A percentile compares a stretch with the other conserved stretches of the same genome.
These are phyloP conservation scores for Ceratocystis huliohia DNA, from an alignment of 2,329 filamentous ascomycete species.

Conservation along the genomic window DNA sequence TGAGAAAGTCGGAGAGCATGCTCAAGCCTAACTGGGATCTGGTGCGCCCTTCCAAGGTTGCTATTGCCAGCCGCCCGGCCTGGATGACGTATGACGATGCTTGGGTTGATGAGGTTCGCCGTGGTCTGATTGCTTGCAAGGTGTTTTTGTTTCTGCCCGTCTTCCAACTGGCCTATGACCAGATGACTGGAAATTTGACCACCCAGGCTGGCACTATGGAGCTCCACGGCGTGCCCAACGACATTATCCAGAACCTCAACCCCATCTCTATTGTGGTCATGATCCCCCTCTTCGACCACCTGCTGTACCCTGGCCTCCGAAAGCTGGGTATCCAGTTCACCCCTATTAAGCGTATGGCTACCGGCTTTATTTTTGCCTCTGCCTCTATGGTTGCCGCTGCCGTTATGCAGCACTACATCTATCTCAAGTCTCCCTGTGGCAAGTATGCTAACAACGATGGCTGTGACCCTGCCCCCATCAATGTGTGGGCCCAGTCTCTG, in stretches of 20 bases:
- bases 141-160: conserved; percentile 59
- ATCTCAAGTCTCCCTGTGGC: conserved; percentile 50
- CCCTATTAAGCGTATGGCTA: conserved; percentile 62
- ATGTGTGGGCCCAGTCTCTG: conserved; percentile 47
- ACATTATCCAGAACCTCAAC: conserved; percentile 63
- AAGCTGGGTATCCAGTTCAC: conserved; percentile 53
- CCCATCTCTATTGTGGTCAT: conserved; percentile 64
- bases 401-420: conserved; percentile 50
- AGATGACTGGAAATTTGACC: conserved; percentile 48
- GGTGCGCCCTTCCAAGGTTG: conserved; percentile 53
- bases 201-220: conserved; percentile 55
- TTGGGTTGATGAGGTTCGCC: conserved; percentile 67
- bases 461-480: conserved; percentile 48
- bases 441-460: conserved; percentile 37
- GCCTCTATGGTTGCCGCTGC: conserved; percentile 47
- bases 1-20: conserved; percentile 49
- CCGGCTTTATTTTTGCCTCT: conserved; percentile 54
- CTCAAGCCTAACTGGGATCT: conserved; percentile 56
- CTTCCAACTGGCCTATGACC: conserved; percentile 47
- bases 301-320: conserved; percentile 56
- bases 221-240: conserved; percentile 61
- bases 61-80: conserved; percentile 40
- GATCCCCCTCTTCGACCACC: conserved; percentile 56
- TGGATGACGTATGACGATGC: conserved; percentile 79
- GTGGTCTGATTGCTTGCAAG: conserved; percentile 55